Conservation (phyloP, 2,329 filamentous ascomycete genomes). For the Botrytis pseudocinerea region DNA sequence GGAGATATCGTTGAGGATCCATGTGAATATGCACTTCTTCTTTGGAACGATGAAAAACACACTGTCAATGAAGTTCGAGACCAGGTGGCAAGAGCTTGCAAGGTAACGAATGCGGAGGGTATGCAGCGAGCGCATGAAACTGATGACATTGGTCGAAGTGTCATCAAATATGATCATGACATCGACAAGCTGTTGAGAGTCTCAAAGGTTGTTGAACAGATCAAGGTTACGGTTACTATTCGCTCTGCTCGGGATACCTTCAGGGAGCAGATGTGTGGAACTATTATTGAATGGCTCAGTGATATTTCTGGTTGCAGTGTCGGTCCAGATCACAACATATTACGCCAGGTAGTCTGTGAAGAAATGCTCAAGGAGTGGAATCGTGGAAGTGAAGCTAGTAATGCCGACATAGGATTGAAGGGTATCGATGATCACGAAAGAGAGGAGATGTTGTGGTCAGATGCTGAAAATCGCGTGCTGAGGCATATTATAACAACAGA, state of each 20-base stretch:
- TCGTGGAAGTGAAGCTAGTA: slow-evolving; percentile 78
- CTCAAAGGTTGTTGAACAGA: slow-evolving; percentile 86
- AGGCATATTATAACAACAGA: slow-evolving; percentile 29
- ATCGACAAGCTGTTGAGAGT: slow-evolving; percentile 72
- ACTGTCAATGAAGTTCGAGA: slow-evolving; percentile 88
- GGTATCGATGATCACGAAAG: slow-evolving; percentile 80
- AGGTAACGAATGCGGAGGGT: slow-evolving; percentile 68
- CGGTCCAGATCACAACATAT: slow-evolving; percentile 73
- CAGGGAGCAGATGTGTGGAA: slow-evolving; percentile 97
- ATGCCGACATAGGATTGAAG: slow-evolving; percentile 73
- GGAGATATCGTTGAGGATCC: slow-evolving; percentile 62
- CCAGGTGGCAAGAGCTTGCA: slow-evolving; percentile 87
- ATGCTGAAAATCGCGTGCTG: slow-evolving; percentile 33
- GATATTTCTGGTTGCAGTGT: slow-evolving; percentile 91
- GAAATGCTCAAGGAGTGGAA: slow-evolving; percentile 88
- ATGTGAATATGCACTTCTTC: slow-evolving; percentile 77
- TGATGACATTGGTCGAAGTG: slow-evolving; percentile 82
- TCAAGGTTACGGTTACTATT: slow-evolving; percentile 94
- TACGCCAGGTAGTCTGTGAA: slow-evolving; percentile 83
- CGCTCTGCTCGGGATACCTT: slow-evolving; percentile 93
- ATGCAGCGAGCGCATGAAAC: slow-evolving; percentile 80
- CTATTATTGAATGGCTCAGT: slow-evolving; percentile 91
- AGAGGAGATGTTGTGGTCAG: slow-evolving; percentile 32
- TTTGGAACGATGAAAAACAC: slow-evolving; percentile 99
- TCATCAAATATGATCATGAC: slow-evolving; percentile 74